Conservation (phyloP, 1,284 basidiomycete species). For the Singerocomus rubriflavus region DNA sequence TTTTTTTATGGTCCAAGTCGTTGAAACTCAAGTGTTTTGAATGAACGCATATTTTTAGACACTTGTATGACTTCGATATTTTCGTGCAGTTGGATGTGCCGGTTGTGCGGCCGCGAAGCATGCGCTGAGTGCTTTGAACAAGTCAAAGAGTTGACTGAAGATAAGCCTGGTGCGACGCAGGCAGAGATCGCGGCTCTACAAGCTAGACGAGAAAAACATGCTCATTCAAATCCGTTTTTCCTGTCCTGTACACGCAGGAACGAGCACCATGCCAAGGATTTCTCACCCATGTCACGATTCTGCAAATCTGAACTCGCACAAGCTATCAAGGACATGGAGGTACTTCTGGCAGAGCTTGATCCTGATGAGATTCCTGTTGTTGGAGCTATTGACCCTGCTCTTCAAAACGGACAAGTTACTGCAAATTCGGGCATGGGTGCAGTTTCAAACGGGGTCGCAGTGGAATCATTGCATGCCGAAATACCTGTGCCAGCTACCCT, state of each 20-base stretch:
- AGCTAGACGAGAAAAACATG: constrained; percentile 55
- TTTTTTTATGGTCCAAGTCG: constrained; percentile 13
- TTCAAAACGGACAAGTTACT: constrained; percentile 17
- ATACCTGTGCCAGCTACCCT: constrained; percentile 1
- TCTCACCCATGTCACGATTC: constrained; percentile 81
- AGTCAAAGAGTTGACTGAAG: constrained; percentile 61
- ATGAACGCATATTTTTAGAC: constrained; percentile 46
- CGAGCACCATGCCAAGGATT: constrained; percentile 64
- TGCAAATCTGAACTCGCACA: constrained; percentile 59
- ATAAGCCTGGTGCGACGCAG: constrained; percentile 45
- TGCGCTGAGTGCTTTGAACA: constrained; percentile 81
- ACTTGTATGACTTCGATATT: constrained; percentile 93
- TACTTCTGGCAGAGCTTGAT: constrained; percentile 39
- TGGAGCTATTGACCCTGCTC: constrained; percentile 24
- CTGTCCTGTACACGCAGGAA: constrained; percentile 64
- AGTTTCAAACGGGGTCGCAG: constrained; percentile 11
- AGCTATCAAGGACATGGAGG: constrained; percentile 67
- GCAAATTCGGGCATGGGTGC: constrained; percentile 1
- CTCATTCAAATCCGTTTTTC: constrained; percentile 69
- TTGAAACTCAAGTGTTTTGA: constrained; percentile 7
- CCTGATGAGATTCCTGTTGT: constrained; percentile 22
- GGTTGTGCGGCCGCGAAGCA: constrained; percentile 85
- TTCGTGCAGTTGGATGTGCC: constrained; percentile 86
- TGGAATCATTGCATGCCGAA: constrained; percentile 11
- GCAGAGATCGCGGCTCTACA: constrained; percentile 48